Base-by-base conservation (phyloP, 345 rosid genomes). In the Toxicodendron radicans region DNA sequence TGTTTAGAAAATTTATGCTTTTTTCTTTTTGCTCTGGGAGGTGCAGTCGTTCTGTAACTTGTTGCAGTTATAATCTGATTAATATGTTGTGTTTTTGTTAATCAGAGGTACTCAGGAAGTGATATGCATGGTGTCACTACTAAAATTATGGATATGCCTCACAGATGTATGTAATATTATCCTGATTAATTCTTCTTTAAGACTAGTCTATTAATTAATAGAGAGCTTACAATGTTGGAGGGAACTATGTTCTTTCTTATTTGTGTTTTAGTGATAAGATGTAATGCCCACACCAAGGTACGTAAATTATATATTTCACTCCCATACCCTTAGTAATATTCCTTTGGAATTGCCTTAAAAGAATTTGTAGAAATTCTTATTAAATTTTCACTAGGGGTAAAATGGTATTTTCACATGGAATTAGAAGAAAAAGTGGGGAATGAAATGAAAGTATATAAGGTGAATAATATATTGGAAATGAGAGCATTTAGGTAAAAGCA, bases 81-180 rank as follows among this genome's bases (percentile, higher is more conserved):
- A 33, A 49, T 27, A 27, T 35, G 58, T 67, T 66, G 23, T 30
- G 38, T 75, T 59, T 67, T 18, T 74, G 53, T 78, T 58, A 61
- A 61, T 72, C 85, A 93, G 99, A 88, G 91, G 76, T 95, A 88
- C 80, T 89, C 98, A 0, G 97, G 93, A 72, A 83, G 87, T 75
- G 97, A 93, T 90, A 71, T 95, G 79, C 95, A 79, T 79, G 99
- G 97, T 49, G 91, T 95, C 76, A 93, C 93, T 10, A 94, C 97
- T 63, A 90, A 93, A 83, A 85, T 93, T 43, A 63, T 89, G 21
- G 95, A 93, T 73, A 87, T 95, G 98, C 98, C 98, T 79, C 97
- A 84, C 79, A 88, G 75, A 75, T 93, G 99, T 95, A 91, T 59
- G 98, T 87, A 67, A 54, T 68, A 7, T 56, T 45, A 38, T 68